Conservation (phyloP, 805 yeast genomes). For the Yarrowia deformans region DNA sequence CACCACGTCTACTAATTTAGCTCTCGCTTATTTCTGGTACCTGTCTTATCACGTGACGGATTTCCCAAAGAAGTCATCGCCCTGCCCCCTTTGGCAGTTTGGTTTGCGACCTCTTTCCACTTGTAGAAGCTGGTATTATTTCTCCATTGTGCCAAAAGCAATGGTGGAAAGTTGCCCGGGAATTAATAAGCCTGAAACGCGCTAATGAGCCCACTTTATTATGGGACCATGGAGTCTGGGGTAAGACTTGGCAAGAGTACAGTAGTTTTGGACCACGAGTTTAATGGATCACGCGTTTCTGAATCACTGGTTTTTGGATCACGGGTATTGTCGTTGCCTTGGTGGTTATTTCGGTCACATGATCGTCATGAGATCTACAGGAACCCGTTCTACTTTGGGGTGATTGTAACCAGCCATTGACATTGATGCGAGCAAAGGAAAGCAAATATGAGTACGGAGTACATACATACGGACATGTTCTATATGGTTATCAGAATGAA, state of each 20-base stretch:
- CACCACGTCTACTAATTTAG: not conserved
- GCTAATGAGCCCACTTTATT: slow-evolving; percentile 19
- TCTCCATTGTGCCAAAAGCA: not conserved
- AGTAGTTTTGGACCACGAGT: too few species aligned
- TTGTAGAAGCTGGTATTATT: slow-evolving; percentile 2
- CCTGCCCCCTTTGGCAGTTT: not conserved
- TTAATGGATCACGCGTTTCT: too few species aligned
- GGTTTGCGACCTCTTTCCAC: slow-evolving; percentile 8
- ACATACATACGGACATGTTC: too few species aligned
- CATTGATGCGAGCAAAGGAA: not conserved
- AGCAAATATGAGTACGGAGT: not conserved
- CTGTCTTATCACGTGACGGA: slow-evolving; percentile 1
- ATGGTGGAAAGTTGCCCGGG: not conserved
- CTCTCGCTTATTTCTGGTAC: slow-evolving; percentile 18
- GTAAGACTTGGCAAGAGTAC: not conserved
- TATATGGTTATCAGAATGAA: not conserved
- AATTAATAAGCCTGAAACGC: not conserved
- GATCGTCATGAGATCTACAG: slow-evolving; percentile 22
- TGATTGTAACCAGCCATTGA: not conserved
- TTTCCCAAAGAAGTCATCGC: not conserved
- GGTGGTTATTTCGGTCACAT: not conserved
- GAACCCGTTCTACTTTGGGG: slow-evolving; percentile 20
- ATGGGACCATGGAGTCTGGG: not conserved
- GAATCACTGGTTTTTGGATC: too few species aligned
- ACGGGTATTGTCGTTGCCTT: too few species aligned